Evolutionary conservation across 2,329 filamentous ascomycete genomes (phyloP).

Genomic region (Scedosporium dehoogii): DNA sequence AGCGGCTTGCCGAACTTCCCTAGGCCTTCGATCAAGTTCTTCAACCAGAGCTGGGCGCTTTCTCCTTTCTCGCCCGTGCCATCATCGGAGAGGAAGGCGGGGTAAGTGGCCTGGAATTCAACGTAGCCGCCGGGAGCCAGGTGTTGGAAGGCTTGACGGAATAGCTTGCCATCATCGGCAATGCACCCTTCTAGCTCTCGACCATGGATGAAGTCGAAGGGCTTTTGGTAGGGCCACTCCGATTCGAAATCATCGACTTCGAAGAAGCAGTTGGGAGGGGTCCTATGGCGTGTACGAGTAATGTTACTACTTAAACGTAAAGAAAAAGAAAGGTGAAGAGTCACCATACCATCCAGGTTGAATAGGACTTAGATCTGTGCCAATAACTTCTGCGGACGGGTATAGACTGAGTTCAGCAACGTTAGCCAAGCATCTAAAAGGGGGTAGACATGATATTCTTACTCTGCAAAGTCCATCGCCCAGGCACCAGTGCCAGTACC

Average conservation of each 20-base stretch:
- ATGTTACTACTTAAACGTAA: no score
- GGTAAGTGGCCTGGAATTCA: no score
- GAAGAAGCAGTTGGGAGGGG: slow-evolving; percentile 51
- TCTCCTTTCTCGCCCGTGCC: no score
- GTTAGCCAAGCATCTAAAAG: no score
- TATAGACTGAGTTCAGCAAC: slow-evolving; percentile 15
- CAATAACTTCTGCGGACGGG: slow-evolving; percentile 25
- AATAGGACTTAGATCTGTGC: slow-evolving; percentile 48
- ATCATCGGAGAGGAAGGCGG: no score
- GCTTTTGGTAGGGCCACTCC: slow-evolving; percentile 23
- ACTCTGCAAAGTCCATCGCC: slow-evolving; percentile 47
- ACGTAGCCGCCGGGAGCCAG: slow-evolving; percentile 11
- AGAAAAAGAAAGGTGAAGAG: no score
- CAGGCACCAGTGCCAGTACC: slow-evolving; percentile 50
- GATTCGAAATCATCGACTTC: slow-evolving; percentile 55
- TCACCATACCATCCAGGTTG: slow-evolving; percentile 40
- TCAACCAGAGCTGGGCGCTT: no score
- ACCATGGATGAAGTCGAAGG: slow-evolving; percentile 1
- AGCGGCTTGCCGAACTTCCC: no score
- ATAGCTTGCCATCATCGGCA: background rate
- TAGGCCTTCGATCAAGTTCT: no score
- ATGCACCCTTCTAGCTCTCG: background rate
- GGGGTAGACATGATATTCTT: no score
- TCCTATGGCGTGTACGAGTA: no score
- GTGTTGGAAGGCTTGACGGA: background rate